Evolutionary conservation across 352 stramenopile species (phyloP).

Genomic region (Phytopythium ostracodes): DNA sequence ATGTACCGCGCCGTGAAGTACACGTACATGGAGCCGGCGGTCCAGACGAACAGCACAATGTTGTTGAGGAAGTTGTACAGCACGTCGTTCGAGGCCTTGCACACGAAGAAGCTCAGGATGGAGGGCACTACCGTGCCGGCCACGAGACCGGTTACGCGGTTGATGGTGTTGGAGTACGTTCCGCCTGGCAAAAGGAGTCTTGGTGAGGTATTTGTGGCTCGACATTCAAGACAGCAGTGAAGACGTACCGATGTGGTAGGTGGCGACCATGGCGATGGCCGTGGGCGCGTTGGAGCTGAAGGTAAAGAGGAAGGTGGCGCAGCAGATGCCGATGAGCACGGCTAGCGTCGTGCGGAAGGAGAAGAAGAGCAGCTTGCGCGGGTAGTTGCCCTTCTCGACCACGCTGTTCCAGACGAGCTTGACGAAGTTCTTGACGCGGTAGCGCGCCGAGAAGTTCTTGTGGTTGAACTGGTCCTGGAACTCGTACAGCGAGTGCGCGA

Average conservation of each 20-base stretch:
- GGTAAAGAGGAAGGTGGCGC: conserved; percentile 66
- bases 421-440: conserved; percentile 52
- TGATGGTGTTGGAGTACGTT: conserved; percentile 64
- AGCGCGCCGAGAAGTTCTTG: conserved; percentile 57
- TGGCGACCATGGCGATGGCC: conserved; percentile 65
- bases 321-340: conserved; percentile 50
- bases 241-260: conserved; percentile 46
- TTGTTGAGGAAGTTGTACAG: conserved; percentile 63
- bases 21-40: conserved; percentile 63
- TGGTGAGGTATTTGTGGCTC: too few relatives aligned
- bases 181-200: conserved; percentile 18
- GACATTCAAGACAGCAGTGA: too few relatives aligned
- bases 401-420: conserved; percentile 35
- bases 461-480: conserved; percentile 67
- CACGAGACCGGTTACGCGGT: conserved; percentile 61
- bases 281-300: conserved; percentile 64
- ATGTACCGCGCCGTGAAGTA: conserved; percentile 60
- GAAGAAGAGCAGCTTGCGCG: conserved; percentile 41
- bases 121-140: conserved; percentile 69
- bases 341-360: conserved; percentile 60
- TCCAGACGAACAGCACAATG: conserved; percentile 58
- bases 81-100: conserved; percentile 32
- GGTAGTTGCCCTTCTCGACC: conserved; percentile 40
- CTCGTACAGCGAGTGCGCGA: conserved; percentile 54
- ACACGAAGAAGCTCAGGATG: conserved; percentile 71